Evolutionary conservation across 2,329 filamentous ascomycete species (phyloP), one percentile per base, ranked within the genome.

Genomic region (Berkeleyomyces rouxiae): DNA sequence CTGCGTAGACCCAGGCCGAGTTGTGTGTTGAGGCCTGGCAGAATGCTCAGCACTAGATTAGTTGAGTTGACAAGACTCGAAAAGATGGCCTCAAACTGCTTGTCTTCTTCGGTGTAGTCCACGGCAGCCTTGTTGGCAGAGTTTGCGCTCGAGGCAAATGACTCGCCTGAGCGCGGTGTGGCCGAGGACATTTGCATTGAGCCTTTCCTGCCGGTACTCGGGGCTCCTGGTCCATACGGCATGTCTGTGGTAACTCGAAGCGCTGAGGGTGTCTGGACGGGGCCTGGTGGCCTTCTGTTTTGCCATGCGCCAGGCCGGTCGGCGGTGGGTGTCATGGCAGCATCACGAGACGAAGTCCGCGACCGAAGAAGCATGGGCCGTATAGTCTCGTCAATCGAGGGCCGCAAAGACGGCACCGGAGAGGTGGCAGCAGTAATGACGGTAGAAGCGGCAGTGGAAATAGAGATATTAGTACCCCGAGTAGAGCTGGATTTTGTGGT

Each of bases 131-230:
- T 78, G 49, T 79, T 77, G 39, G 77, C 75, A 61, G 77, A 70
- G 37, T 70, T 71, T 31, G 68, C 72, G 40, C 77, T 76, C 3
- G 85, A 83, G 1, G 77, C 79, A 70, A 93, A 95, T 0, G 88
- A 89, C 68, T 95, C 90, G 51, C 86, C 87, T 6, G 89, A 95
- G 33, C 88, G 84, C 55, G 90, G 89, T 0, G 89, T 95, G n/a
- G 79, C 79, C 66, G 74, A 83, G 62, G 71, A 79, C 71, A 78
- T 74, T 2, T 77, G 79, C 1, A 78, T 78, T 37, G 79, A 79
- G 31, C 61, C 61, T 44, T 64, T 64, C 31, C 82, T 77, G 11
- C 75, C 69, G 33, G 67, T 70, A 39, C 53, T 58, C 4, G 31
- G 36, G 6, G 61, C 63, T 40, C 78, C 77, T 64, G 80, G 81